A percentile compares a stretch with the other conserved stretches of the same genome.
These are phyloP conservation scores for Penicillium chermesinum DNA, from an alignment of 495 filamentous ascomycete species.

Conservation along the genomic window DNA sequence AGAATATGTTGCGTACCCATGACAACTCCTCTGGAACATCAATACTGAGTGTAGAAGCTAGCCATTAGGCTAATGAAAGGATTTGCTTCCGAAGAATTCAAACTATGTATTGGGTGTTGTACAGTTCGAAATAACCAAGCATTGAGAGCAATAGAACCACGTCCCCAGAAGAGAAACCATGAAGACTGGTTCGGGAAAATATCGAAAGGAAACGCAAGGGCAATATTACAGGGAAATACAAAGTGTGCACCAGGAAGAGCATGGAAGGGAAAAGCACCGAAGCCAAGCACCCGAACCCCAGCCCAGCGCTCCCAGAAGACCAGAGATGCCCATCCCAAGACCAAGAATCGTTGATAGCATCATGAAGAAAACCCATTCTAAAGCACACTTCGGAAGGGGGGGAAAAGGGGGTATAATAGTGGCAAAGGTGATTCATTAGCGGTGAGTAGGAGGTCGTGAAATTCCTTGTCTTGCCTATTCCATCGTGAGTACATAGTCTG, in stretches of 20 bases:
- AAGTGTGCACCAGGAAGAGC: slow-evolving; percentile 6
- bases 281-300: slow-evolving; percentile 7
- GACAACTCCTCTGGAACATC: neutral
- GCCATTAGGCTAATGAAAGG: too few relatives aligned
- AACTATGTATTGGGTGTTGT: neutral
- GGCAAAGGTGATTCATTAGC: slow-evolving; percentile 33
- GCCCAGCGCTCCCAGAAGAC: slow-evolving; percentile 18
- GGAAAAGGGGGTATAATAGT: slow-evolving; percentile 16
- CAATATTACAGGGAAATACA: slow-evolving; percentile 16
- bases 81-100: too few relatives aligned
- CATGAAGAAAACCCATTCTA: slow-evolving; percentile 13
- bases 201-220: slow-evolving; percentile 6
- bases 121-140: neutral
- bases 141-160: neutral
- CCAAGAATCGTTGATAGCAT: slow-evolving; percentile 8
- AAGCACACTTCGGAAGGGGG: slow-evolving; percentile 13
- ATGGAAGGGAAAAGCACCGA: slow-evolving; percentile 13
- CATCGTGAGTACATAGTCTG: slow-evolving; percentile 1
- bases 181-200: neutral
- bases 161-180: neutral
- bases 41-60: too few relatives aligned
- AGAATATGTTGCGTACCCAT: too few relatives aligned
- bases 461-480: slow-evolving; percentile 42
- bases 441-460: slow-evolving; percentile 35
- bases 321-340: slow-evolving; percentile 13